Base-by-base conservation (phyloP, 2,329 filamentous ascomycete genomes). In the Stemphylium vesicarium region DNA sequence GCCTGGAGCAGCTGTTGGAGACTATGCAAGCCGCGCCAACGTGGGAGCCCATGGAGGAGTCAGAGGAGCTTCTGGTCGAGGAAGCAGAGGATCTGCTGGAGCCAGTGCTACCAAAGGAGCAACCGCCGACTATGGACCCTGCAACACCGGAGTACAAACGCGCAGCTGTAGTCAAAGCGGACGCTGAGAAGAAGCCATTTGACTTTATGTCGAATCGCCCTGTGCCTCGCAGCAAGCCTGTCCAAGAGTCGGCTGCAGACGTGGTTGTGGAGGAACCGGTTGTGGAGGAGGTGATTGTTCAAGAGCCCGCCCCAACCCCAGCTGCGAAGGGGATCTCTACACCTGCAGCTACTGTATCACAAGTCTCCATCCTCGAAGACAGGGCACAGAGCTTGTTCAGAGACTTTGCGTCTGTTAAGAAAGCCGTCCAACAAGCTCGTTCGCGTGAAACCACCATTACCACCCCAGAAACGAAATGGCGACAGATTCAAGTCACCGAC, bases 181-280 rank as follows among this genome's bases (percentile, higher is more conserved):
- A 71, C 43, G 31, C 61, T 0, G 65, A 71, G 10, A 65, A 65
- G 57, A 71, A 64, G 42, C 64, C 64, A 13, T 75, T 75, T 44
- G 72, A 75, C 49, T 75, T 75, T 59, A 73, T 73, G 71, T 73
- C 71, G 13, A 73, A 73, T 44, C 62, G 70, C 13, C 70, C 70
- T 13, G 65, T 71, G 11, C 70, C 69, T 26, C 70, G 65, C 35
- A 59, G 58, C 4, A 67, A 69, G 53, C 62, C 67, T 38, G 53
- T 50, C 5, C 53, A 57, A 32, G 48, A 56, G 75, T 55, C 68
- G 77, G 60, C 74, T 78, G 47, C 79, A 77, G 40, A 77, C 73
- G 59, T 72, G 66, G 11, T 63, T 73, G 60, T 74, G 78, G 48
- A 79, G 77, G 40, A 77, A 73, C 59, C 71, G 65, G 8, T 63